Percentiles rank a stretch among this genome's conserved stretches.
Evolutionary conservation across 1,284 basidiomycete species (phyloP).

Genomic region (Sphagnurus paluster): DNA sequence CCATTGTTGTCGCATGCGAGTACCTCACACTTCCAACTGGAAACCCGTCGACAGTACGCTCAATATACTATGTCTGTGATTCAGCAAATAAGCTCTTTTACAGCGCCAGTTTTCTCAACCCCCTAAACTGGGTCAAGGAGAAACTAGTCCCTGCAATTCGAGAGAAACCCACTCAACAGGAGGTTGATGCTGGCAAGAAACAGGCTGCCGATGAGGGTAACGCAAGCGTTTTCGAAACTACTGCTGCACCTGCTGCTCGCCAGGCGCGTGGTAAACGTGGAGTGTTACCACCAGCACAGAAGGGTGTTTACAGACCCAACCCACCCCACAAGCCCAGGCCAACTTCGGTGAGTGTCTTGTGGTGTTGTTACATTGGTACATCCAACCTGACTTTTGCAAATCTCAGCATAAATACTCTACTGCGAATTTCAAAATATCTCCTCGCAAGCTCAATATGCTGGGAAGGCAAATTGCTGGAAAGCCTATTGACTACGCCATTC

Average conservation of each 20-base stretch:
- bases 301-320: conserved; percentile 8
- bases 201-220: conserved; percentile 53
- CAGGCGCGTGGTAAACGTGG: conserved; percentile 11
- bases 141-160: conserved; percentile 52
- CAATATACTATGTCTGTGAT: background rate
- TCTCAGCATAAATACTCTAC: conserved; percentile 88
- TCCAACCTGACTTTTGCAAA: background rate
- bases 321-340: conserved; percentile 28
- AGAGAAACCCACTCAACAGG: conserved; percentile 44
- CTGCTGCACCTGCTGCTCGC: conserved; percentile 21
- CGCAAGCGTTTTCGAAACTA: conserved; percentile 58
- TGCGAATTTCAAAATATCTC: conserved; percentile 90
- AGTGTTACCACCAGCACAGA: conserved; percentile 3
- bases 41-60: conserved; percentile 31
- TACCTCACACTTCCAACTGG: conserved; percentile 11
- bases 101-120: conserved; percentile 49
- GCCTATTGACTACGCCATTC: conserved; percentile 90
- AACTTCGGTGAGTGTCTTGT: conserved; percentile 22
- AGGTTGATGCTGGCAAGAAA: conserved; percentile 53
- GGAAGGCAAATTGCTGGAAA: conserved; percentile 86
- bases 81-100: conserved; percentile 7
- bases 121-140: conserved; percentile 64
- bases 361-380: conserved; percentile 5
- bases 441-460: conserved; percentile 88
- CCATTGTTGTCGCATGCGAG: conserved; percentile 7